Evolutionary conservation across 495 filamentous ascomycete species (phyloP).

Genomic region (Aspergillus wentii): DNA sequence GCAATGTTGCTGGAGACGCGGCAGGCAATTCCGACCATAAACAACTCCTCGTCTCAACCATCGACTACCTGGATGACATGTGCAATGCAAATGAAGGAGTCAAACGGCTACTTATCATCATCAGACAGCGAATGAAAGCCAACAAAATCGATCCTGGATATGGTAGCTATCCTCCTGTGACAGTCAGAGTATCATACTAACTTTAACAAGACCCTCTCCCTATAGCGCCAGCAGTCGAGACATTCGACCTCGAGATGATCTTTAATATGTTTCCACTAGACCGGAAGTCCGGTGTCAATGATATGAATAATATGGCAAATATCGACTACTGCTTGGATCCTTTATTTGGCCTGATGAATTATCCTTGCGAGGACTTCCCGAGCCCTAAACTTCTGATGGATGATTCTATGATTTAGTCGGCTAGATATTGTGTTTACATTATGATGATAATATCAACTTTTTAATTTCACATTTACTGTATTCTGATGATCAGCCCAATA

Average conservation of each 20-base stretch:
- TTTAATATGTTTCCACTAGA: not conserved
- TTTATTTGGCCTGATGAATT: not conserved
- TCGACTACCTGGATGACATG: not conserved
- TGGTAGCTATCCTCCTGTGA: not conserved
- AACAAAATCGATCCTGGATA: not conserved
- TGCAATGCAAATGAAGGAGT: not conserved
- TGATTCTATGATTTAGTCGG: too few relatives aligned
- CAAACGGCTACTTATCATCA: not conserved
- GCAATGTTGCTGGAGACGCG: not conserved
- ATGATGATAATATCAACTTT: too few relatives aligned
- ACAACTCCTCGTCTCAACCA: not conserved
- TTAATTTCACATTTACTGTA: too few relatives aligned
- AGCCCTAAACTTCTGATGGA: too few relatives aligned
- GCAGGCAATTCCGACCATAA: not conserved
- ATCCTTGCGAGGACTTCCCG: too few relatives aligned
- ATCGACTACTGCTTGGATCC: not conserved
- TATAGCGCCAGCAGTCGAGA: not conserved
- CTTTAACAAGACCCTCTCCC: too few relatives aligned
- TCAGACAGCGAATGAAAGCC: not conserved
- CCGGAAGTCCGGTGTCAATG: not conserved
- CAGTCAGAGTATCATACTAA: too few relatives aligned
- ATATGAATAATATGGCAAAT: not conserved
- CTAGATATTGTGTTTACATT: too few relatives aligned
- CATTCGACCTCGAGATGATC: not conserved
- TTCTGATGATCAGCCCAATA: too few relatives aligned